Base-by-base conservation (phyloP, 345 rosid species). In the Brassica rapa region DNA sequence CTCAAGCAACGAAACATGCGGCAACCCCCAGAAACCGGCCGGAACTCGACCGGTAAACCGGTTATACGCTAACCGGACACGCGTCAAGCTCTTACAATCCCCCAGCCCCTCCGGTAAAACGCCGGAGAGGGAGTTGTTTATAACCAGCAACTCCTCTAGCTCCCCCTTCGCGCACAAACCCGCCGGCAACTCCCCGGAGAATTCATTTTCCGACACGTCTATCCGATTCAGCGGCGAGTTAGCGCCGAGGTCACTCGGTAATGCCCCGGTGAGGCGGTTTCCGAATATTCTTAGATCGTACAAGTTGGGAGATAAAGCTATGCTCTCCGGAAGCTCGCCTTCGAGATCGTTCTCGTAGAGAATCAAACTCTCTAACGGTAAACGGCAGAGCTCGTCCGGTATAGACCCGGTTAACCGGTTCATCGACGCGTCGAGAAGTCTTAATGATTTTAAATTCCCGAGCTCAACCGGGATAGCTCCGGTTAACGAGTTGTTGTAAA, bases 351-450 rank as follows among this genome's bases (percentile, higher is more conserved):
- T 96, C 81, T 91, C 92, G 77, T 96, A 96, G 14, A 96, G 92
- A 74, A 85, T 91, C 83, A 96, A 89, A 80, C 97, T 90, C 80
- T 90, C 90, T 32, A 96, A 83, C 1, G 88, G 91, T 14, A 96
- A 77, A 53, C 62, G 81, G 74, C 92, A 86, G 56, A 96, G 80
- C 83, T 90, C 97, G 15, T 88, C 93, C 1, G 97, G 94, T 63
- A 93, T 90, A 6, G 72, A 14, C 10, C 99, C 99, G 1, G 83
- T 83, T 66, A 96, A 77, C 21, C 51, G 76, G 83, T 96, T 96
- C 98, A 90, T 93, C 3, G 99, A 90, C 23, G 86, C 89, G 82
- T 96, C 99, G 6, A 96, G 82, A 25, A 88, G 86, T 65, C 96
- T 83, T 81, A 96, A 73, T 0, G 74, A 78, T 8, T 89, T 86